phyloP scores from a whole-genome alignment of 2,329 filamentous ascomycete species.

The Exophiala phaeomuriformis region DNA sequence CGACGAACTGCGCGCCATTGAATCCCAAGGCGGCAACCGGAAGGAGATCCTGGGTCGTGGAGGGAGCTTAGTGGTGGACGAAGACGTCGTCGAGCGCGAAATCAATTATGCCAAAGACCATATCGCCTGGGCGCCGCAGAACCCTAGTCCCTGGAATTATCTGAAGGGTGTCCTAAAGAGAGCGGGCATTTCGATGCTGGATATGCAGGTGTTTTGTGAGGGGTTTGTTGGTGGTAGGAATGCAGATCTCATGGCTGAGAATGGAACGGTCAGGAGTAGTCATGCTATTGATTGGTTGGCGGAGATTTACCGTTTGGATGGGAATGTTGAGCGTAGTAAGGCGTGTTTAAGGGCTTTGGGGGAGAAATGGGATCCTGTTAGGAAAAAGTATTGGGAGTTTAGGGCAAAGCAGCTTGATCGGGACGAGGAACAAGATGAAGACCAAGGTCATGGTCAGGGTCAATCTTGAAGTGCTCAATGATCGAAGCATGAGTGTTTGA shows the following conservation, averaged over 20 bases:
- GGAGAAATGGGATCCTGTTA: constrained; percentile 82
- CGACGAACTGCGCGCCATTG: constrained; percentile 34
- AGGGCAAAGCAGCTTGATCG: constrained; percentile 32
- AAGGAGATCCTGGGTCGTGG: constrained; percentile 11
- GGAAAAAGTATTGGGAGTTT: constrained; percentile 89
- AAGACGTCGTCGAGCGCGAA: constrained; percentile 64
- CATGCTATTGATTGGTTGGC: constrained; percentile 50
- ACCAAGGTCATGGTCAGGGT: neutral
- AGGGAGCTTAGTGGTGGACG: constrained; percentile 44
- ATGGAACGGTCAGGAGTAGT: constrained; percentile 46
- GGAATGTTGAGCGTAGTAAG: constrained; percentile 51
- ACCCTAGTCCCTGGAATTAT: constrained; percentile 92
- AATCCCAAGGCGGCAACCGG: constrained; percentile 32
- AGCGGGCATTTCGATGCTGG: constrained; percentile 46
- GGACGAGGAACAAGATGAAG: neutral
- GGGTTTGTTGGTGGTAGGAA: constrained; percentile 39
- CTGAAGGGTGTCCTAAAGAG: constrained; percentile 67
- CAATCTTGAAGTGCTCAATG: too few relatives aligned
- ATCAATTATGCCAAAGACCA: constrained; percentile 65
- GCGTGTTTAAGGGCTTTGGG: constrained; percentile 66
- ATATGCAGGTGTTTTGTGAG: constrained; percentile 48
- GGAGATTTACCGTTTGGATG: constrained; percentile 39
- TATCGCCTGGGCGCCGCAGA: constrained; percentile 77
- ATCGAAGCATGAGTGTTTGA: too few relatives aligned
- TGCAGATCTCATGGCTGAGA: constrained; percentile 10